Base-by-base conservation (phyloP, 768 basidiomycete genomes). In the Tephrocybe sp. region DNA sequence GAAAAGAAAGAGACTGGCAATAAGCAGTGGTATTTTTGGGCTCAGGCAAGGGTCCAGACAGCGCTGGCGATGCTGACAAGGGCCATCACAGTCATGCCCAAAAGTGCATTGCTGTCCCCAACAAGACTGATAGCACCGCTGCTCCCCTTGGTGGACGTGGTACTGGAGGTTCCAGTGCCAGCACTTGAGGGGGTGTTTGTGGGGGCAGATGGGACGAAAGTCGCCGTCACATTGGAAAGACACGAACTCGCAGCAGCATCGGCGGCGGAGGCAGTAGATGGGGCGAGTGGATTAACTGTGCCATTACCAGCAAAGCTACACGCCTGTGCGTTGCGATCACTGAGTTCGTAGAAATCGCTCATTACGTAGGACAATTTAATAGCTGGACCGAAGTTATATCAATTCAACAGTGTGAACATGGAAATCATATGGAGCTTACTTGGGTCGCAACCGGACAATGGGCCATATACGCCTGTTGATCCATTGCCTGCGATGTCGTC, bases 221-320 rank as follows among this genome's bases (percentile, higher is more conserved):
- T 84, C 12, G 85, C 77, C 12, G 70, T 65, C 13, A 86, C 79
- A 61, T 75, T 83, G 16, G 87, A 64, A 47, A 90, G 67, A 61
- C 89, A 92, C 12, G 87, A 84, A 46, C 71, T 78, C 19, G 78
- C 85, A 32, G 79, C 86, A 30, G 82, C 68, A 49, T 71, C 71
- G 34, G 82, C 80, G 24, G 75, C 74, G 9, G 75, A 68, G 13
- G 68, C 69, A 39, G 65, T 61, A 6, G 85, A 63, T 25, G 86
- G 76, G 13, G 82, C 80, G 3, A 61, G 62, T 13, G 71, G 9
- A 59, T 89, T 89, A 55, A 91, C 73, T 13, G 89, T 91, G 5
- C 84, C 93, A 62, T 97, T 97, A 7, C 93, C 92, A 44, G 67
- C 66, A 63, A 97, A 96, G 71, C 78, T 80, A 69, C 93, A 96